phyloP scores from a whole-genome alignment of 345 rosid genomes.

The Hibiscus mutabilis region DNA sequence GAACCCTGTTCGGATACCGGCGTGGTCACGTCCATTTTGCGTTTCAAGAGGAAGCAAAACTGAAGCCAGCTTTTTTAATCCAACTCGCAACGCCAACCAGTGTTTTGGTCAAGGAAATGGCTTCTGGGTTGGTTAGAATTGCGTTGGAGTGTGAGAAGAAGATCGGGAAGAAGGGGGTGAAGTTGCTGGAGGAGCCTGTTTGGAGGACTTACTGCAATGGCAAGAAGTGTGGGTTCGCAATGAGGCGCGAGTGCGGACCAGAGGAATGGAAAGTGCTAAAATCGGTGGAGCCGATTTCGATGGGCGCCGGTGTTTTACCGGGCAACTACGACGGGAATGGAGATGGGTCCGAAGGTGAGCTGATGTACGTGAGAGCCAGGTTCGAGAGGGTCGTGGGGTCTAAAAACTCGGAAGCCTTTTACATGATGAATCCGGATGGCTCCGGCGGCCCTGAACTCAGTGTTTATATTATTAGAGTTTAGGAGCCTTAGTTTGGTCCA shows the following conservation, averaged over 20 bases:
- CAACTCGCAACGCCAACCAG: conserved; percentile 81
- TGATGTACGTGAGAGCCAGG: conserved; percentile 95
- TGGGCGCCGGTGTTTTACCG: conserved; percentile 98
- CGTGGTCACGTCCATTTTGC: conserved; percentile 85
- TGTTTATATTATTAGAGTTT: conserved; percentile 71
- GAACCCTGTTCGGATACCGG: conserved; percentile 83
- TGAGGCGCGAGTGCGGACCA: conserved; percentile 53
- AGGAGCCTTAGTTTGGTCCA: neutral
- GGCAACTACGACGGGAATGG: conserved; percentile 28
- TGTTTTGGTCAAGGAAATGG: conserved; percentile 80
- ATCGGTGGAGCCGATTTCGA: conserved; percentile 74
- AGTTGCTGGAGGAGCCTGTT: conserved; percentile 54
- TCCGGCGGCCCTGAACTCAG: conserved; percentile 90
- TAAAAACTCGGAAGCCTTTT: conserved; percentile 84
- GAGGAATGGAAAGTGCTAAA: conserved; percentile 63
- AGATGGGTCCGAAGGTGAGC: conserved; percentile 61
- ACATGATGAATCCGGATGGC: conserved; percentile 90
- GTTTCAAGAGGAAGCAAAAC: conserved; percentile 64
- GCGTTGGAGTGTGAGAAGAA: conserved; percentile 74
- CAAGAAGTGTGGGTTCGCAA: conserved; percentile 73
- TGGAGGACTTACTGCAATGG: conserved; percentile 95
- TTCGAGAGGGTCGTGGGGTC: conserved; percentile 92
- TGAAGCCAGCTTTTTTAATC: conserved; percentile 56
- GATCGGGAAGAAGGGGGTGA: conserved; percentile 32
- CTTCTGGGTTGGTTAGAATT: conserved; percentile 80